These are phyloP conservation scores for Lachnellula willkommii DNA, from an alignment of 2,329 filamentous ascomycete species.

Conservation along the genomic window DNA sequence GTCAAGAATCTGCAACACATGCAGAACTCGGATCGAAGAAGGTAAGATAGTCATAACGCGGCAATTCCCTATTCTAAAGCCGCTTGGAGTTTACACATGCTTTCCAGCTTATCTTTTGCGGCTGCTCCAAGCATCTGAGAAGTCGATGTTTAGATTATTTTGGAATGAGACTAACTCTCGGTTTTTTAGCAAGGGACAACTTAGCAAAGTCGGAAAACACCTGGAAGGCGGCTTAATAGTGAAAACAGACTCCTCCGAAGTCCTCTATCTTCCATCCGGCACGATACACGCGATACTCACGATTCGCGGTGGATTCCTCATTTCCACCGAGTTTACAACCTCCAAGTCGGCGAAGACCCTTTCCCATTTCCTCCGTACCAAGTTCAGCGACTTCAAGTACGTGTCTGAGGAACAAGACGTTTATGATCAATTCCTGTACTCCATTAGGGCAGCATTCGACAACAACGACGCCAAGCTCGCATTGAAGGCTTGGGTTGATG, in stretches of 20 bases:
- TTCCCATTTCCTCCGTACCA: background rate
- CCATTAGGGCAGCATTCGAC: background rate
- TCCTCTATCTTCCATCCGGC: conserved; percentile 13
- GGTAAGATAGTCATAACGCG: background rate
- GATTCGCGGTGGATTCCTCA: conserved; percentile 9
- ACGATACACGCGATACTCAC: conserved; percentile 15
- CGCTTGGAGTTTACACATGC: no score
- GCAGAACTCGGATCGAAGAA: conserved; percentile 3
- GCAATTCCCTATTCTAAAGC: no score
- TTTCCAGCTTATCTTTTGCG: no score
- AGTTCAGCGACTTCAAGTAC: background rate
- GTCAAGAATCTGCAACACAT: conserved; percentile 9
- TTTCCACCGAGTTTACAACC: conserved; percentile 11
- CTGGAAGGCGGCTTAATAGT: conserved; percentile 14
- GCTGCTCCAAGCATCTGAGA: no score
- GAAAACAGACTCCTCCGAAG: conserved; percentile 8
- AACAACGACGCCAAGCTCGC: background rate
- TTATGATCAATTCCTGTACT: background rate
- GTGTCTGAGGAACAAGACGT: background rate
- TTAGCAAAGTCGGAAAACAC: conserved; percentile 3
- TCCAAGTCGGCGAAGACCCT: conserved; percentile 1
- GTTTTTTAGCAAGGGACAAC: background rate
- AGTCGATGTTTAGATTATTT: no score
- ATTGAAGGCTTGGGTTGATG: background rate
- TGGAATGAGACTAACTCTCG: background rate